Evolutionary conservation across 75 land plant species (phyloP).

Genomic region (Sequoiadendron giganteum): DNA sequence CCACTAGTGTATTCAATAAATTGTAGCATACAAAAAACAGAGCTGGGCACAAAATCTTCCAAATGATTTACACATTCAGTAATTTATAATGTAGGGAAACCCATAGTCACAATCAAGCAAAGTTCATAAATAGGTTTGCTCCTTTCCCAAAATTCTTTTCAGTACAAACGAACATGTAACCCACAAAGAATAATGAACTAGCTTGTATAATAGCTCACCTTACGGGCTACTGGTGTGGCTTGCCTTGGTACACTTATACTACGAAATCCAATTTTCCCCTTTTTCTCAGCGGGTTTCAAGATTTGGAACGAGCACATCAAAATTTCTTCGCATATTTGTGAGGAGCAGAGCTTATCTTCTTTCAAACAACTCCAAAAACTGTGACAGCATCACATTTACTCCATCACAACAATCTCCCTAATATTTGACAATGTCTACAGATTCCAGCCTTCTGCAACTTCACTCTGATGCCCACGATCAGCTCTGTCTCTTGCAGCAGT

Average conservation of each 20-base stretch:
- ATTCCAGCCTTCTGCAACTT: too few relatives aligned
- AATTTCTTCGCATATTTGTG: constrained; percentile 10
- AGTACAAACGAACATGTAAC: neutral
- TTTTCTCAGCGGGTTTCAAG: constrained; percentile 43
- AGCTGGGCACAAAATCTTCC: constrained; percentile 2
- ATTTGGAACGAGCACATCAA: constrained; percentile 66
- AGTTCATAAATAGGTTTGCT: constrained; percentile 5
- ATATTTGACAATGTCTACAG: too few relatives aligned
- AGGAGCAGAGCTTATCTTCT: too few relatives aligned
- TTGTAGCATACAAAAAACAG: constrained; percentile 4
- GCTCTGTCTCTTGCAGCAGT: too few relatives aligned
- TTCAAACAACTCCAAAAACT: too few relatives aligned
- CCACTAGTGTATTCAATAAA: neutral
- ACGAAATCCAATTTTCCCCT: constrained; percentile 20
- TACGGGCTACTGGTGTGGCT: constrained; percentile 10
- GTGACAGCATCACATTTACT: too few relatives aligned
- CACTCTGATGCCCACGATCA: too few relatives aligned
- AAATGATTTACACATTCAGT: neutral
- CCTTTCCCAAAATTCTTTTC: neutral
- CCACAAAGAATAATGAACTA: constrained; percentile 3
- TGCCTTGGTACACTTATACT: constrained; percentile 20
- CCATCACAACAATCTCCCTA: too few relatives aligned
- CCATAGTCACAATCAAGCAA: neutral
- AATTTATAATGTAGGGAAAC: neutral
- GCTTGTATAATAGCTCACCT: constrained; percentile 16